phyloP scores from a whole-genome alignment of 352 stramenopile species.

The Phytophthora brassicae region DNA sequence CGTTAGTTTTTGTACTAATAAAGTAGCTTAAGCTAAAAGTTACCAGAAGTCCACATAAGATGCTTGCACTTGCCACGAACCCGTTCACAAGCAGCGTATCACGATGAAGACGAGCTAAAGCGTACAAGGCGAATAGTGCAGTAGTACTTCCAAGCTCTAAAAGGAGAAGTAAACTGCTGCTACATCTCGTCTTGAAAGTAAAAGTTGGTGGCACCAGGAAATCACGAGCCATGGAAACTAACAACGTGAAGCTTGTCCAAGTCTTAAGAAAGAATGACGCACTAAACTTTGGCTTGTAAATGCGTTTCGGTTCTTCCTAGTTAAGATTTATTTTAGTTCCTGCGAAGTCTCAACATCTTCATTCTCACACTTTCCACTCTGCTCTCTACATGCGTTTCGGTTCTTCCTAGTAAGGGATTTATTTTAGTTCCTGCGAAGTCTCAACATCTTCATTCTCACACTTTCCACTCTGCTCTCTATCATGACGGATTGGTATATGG shows the following conservation, averaged over 20 bases:
- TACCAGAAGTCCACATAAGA: conserved; percentile 51
- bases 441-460: conserved; percentile 4
- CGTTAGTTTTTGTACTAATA: not conserved
- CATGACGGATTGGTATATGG: conserved; percentile 55
- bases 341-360: conserved; percentile 14
- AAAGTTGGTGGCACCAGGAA: conserved; percentile 43
- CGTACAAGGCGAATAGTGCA: conserved; percentile 47
- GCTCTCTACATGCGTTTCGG: too few relatives aligned
- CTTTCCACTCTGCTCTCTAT: not conserved
- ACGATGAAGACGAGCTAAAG: conserved; percentile 37
- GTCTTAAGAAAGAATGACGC: conserved; percentile 7
- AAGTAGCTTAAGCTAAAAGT: conserved; percentile 12
- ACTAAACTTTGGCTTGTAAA: conserved; percentile 5
- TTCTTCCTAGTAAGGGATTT: too few relatives aligned
- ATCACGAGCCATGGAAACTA: conserved; percentile 14
- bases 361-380: not conserved
- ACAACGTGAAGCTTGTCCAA: not conserved
- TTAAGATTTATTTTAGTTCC: conserved; percentile 34
- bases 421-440: conserved; percentile 28
- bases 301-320: too few relatives aligned
- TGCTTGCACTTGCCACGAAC: conserved; percentile 41
- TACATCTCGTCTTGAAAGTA: conserved; percentile 50
- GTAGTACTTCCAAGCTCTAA: conserved; percentile 40
- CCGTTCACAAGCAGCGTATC: conserved; percentile 36
- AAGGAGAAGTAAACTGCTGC: conserved; percentile 37